These are phyloP conservation scores for Cladophialophora bantiana DNA, from an alignment of 2,329 filamentous ascomycete species.

Conservation along the genomic window DNA sequence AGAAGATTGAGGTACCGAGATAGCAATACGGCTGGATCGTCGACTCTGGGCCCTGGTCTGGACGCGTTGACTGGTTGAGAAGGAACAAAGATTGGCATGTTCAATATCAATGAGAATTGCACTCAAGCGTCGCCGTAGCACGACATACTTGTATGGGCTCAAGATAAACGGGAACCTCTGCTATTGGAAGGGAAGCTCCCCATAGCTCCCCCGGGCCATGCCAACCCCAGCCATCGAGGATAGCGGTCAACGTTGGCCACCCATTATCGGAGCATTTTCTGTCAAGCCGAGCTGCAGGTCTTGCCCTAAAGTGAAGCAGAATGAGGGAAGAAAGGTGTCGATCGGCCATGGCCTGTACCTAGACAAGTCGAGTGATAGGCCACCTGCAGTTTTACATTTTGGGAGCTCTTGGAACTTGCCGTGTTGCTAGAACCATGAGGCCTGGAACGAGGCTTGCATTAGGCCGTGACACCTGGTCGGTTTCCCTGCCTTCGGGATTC, in stretches of 20 bases:
- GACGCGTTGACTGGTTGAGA: neutral
- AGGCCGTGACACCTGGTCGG: neutral
- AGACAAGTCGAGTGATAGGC: neutral
- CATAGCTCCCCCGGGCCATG: neutral
- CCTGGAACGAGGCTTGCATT: constrained; percentile 20
- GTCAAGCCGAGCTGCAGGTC: constrained; percentile 2
- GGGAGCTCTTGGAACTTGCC: constrained; percentile 7
- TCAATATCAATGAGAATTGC: constrained; percentile 1
- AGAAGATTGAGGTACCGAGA: neutral
- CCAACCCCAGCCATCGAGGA: neutral
- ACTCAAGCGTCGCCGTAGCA: neutral
- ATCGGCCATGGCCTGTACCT: neutral
- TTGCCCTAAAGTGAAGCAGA: neutral
- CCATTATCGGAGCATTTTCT: constrained; percentile 4
- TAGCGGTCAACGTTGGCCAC: constrained; percentile 1
- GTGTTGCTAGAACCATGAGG: constrained; percentile 7
- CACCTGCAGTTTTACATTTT: neutral
- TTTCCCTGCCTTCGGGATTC: constrained; percentile 21
- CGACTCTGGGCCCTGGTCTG: neutral
- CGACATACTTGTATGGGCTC: neutral
- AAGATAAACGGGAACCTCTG: neutral
- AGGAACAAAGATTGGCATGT: constrained; percentile 2
- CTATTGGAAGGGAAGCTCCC: neutral
- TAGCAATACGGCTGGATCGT: neutral
- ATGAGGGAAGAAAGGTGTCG: neutral